Evolutionary conservation across 1,139 yeast species (phyloP), one percentile per base, ranked within the genome.

Genomic region (Taphrina deformans): DNA sequence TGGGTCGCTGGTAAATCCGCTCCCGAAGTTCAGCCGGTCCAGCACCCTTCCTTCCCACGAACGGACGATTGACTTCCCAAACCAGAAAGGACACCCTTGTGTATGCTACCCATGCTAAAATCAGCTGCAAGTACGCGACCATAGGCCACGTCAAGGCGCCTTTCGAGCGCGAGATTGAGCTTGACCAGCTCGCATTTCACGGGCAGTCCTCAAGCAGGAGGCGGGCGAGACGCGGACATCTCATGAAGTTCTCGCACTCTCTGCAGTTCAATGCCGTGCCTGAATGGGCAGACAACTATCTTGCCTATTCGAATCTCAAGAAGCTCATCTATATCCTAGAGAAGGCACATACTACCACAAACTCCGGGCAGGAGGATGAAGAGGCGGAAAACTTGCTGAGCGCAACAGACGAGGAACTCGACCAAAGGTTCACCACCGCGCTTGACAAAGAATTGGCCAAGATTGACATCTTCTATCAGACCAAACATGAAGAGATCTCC

Each of bases 251-350:
- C 74, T 82, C 87, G 60, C 88, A 86, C 70, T 85, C 90, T 44
- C 79, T 87, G 66, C 88, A 86, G 75, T 86, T 87, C 76, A 87
- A 87, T 74, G 88, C 89, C 24, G 92, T 87, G 40, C 92, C 93
- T 3, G 93, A 87, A 72, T 87, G 93, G 92, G 81, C 86, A 62
- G 84, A 87, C 65, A 76, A 80, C 68, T 87, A 87, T 72, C 79
- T 87, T 68, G 85, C 61, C 55, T 66, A 63, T 31, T 63, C 66
- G 31, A 66, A 58, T 33, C 79, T 87, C 56, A 87, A 87, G 72
- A 85, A 85, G 73, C 78, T 66, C 26, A 83, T 86, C 51, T 87
- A 86, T 72, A 70, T 74, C 27, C 74, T 81, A 35, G 84, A 82
- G 67, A 75, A 80, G 66, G 62, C 73, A 73, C 65, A 71, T 73